Base-by-base conservation (phyloP, 1,139 yeast genomes). In the Magnusiomyces starmeri region DNA sequence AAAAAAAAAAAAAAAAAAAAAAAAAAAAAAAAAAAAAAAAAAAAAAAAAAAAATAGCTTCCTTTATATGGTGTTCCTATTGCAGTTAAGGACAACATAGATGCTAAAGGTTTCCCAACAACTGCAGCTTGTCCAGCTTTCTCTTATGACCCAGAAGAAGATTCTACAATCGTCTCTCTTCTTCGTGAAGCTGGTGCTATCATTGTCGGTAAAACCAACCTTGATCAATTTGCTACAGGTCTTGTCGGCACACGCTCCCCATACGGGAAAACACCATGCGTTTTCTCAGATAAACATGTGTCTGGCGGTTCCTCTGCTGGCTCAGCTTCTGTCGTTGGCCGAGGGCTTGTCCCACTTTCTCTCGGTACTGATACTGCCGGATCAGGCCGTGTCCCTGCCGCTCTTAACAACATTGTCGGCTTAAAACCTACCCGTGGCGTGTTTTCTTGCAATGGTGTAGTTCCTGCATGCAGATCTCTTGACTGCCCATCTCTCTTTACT, bases 311-410 rank as follows among this genome's bases (percentile, higher is more conserved):
- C 7, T 83, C 94, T 34, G 88, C 97, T 1, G 98, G 98, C n/a
- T 86, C 96, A 22, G 95, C 96, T 6, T 82, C 83, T 16, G 92
- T 83, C 27, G 97, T 88, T 21, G 89, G 89, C 20, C 75, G 89
- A 60, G 97, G 97, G 52, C 75, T 83, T 52, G 96, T 86, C 18
- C 96, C 97, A 26, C 63, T 90, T 50, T 76, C 96, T 2, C 75
- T 92, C 60, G 97, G 97, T 48, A 90, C 97, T 7, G 98, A 92
- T 65, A 92, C 98, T 44, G 97, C 97, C n/a, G 98, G 98, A 24
- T 86, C 96, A 12, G 97, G 97, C 47, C 78, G 97, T 64, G 97
- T 92, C 29, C 98, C 98, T 25, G 97, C 97, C n/a, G 92, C 89
- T 24, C 75, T 90, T 60, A 92, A 92, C 75, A 90, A 90, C 67